Evolutionary conservation across 169 alveolate species (phyloP), one percentile per base, ranked within the genome.

Genomic region (Cystoisospora suis): DNA sequence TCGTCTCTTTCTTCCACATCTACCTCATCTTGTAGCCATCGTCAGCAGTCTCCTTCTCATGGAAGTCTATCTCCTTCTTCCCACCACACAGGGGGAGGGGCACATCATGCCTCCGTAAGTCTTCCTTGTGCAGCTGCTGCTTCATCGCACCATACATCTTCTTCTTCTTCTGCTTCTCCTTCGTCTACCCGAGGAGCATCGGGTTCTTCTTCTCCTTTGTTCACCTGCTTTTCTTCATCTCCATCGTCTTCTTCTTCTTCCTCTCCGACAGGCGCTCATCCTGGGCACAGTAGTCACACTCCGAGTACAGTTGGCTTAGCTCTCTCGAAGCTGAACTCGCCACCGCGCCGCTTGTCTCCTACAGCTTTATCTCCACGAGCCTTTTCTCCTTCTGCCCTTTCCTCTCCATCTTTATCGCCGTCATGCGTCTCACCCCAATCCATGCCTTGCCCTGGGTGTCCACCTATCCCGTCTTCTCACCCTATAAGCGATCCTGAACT

Each of bases 281-380:
- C n/a, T n/a, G n/a, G n/a, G n/a, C n/a, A n/a, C n/a, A n/a, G n/a
- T n/a, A n/a, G n/a, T n/a, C n/a, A n/a, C n/a, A n/a, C n/a, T n/a
- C n/a, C n/a, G n/a, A n/a, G n/a, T n/a, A n/a, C n/a, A n/a, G n/a
- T n/a, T n/a, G n/a, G n/a, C n/a, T n/a, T n/a, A n/a, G n/a, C n/a
- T n/a, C n/a, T n/a, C n/a, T n/a, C n/a, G n/a, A n/a, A n/a, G n/a
- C n/a, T n/a, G n/a, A n/a, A n/a, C n/a, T n/a, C n/a, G n/a, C n/a
- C n/a, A n/a, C 77, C 77, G 44, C 77, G 77, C 45, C 77, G 77
- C 3, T 44, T 65, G 42, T 65, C 77, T n/a, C 77, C 77, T 44
- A 65, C 6, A 17, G 77, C 77, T 15, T 44, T 65, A 2, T 65
- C 77, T 0, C 77, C 77, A 7, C 77, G 77, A 0, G 9, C 77